These are phyloP conservation scores for Colletotrichum destructivum DNA, from an alignment of 2,329 filamentous ascomycete genomes.

Conservation along the genomic window DNA sequence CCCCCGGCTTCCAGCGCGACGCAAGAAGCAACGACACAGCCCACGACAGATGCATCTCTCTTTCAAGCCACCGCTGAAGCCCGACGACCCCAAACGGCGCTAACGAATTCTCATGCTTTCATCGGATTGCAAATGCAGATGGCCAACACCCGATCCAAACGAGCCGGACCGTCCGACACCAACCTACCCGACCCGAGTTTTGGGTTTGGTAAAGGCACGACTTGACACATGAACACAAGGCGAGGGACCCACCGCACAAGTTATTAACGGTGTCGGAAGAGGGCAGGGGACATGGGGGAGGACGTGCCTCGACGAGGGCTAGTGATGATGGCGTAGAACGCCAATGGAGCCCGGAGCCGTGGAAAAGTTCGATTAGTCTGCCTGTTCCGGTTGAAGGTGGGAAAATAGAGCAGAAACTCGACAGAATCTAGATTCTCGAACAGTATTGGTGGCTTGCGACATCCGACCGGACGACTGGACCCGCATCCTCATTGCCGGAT, in stretches of 20 bases:
- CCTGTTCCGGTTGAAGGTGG: not conserved
- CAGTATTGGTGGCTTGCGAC: not conserved
- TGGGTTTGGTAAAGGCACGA: not conserved
- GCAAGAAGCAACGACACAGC: not conserved
- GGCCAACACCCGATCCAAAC: not conserved
- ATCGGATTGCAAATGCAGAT: not conserved
- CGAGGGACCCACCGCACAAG: not conserved
- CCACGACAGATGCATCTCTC: not conserved
- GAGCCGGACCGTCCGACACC: not conserved
- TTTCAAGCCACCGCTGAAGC: not conserved
- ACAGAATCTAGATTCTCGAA: not conserved
- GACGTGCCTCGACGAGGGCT: not conserved
- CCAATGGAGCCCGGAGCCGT: not conserved
- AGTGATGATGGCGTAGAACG: constrained; percentile 1
- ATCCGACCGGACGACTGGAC: not conserved
- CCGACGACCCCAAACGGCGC: not conserved
- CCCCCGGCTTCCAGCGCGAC: not conserved
- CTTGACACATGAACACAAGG: not conserved
- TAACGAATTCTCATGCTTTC: not conserved
- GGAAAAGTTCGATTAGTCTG: not conserved
- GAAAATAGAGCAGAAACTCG: not conserved
- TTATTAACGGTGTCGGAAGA: not conserved
- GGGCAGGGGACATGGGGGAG: not conserved
- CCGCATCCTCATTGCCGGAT: constrained; percentile 2
- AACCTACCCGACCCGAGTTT: not conserved